Percentiles rank a stretch among this genome's conserved stretches.
Evolutionary conservation across 1,284 basidiomycete genomes (phyloP).

Genomic region (Sporisorium graminicola): DNA sequence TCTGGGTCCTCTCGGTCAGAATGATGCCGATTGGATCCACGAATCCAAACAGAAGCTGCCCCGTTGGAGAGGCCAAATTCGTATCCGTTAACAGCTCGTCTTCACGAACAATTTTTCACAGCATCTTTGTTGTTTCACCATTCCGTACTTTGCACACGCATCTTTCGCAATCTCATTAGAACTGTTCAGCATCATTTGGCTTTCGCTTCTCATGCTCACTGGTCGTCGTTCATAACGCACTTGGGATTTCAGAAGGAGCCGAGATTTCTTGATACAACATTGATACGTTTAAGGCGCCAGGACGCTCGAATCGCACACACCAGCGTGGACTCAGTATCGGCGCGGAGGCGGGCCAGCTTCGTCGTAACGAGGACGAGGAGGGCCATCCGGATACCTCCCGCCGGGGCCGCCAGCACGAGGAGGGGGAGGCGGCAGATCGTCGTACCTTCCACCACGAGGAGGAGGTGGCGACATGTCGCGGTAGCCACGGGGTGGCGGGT

Average conservation of each 20-base stretch:
- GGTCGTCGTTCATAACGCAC: background rate
- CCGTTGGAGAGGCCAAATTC: constrained; percentile 34
- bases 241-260: background rate
- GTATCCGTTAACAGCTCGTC: constrained; percentile 21
- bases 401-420: constrained; percentile 41
- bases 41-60: constrained; percentile 29
- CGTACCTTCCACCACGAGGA: constrained; percentile 49
- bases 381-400: constrained; percentile 36
- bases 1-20: constrained; percentile 11
- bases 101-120: no score
- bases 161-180: constrained; percentile 13
- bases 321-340: constrained; percentile 30
- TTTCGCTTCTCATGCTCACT: background rate
- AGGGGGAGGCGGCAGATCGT: constrained; percentile 57
- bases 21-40: constrained; percentile 47
- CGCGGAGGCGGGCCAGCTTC: constrained; percentile 47
- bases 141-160: constrained; percentile 4
- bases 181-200: background rate
- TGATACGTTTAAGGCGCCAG: background rate
- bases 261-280: constrained; percentile 4
- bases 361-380: constrained; percentile 47
- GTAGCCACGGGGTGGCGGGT: constrained; percentile 58
- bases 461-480: constrained; percentile 52
- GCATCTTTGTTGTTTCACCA: background rate
- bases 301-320: background rate